Base-by-base conservation (phyloP, 495 filamentous ascomycete species). In the Aspergillus nanangensis region DNA sequence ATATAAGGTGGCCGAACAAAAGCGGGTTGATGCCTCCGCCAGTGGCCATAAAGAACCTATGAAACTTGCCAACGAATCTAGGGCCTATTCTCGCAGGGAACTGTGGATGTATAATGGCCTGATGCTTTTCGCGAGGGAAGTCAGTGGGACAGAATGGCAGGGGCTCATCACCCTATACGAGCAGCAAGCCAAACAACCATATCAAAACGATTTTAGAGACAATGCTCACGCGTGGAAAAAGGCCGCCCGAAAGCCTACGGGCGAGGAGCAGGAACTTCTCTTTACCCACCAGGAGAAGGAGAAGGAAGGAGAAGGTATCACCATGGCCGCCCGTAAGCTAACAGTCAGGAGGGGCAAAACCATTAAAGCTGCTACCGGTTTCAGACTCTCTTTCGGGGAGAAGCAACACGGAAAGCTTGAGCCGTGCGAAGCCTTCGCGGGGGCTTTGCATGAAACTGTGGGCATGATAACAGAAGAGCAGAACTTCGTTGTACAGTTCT, bases 401-500 rank as follows among this genome's bases (percentile, higher is more conserved):
- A 89, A 84, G 65, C 74, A 82, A 42, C 77, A 80, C 49, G 83
- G 85, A 31, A 79, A 80, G 48, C 72, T 87, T 18, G 75, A 87
- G 31, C 78, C 87, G 1, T 89, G 80, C 48, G 92, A 96, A 67
- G 84, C 82, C n/a, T 95, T 95, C 65, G 74, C 81, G 2, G 85
- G 85, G 25, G 78, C 83, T 13, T 70, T 96, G 34, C 81, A 86
- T 38, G 88, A 95, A 62, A 79, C 87, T 44, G 65, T 88, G 36
- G 83, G 81, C 17, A 77, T 93, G 47, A 81, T 96, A 31, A 83
- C 85, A 38, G 86, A 86, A 49, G 92, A 97, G 68, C 92, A 97
- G 62, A 96, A 96, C 57, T 97, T 96, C 55, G 70, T 95, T 21
- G 81, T 94, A 18, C 87, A 93, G 44, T 93, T 95, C 66, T 97